These are phyloP conservation scores for Lactarius hatsudake DNA, from an alignment of 768 basidiomycete species.

Conservation along the genomic window DNA sequence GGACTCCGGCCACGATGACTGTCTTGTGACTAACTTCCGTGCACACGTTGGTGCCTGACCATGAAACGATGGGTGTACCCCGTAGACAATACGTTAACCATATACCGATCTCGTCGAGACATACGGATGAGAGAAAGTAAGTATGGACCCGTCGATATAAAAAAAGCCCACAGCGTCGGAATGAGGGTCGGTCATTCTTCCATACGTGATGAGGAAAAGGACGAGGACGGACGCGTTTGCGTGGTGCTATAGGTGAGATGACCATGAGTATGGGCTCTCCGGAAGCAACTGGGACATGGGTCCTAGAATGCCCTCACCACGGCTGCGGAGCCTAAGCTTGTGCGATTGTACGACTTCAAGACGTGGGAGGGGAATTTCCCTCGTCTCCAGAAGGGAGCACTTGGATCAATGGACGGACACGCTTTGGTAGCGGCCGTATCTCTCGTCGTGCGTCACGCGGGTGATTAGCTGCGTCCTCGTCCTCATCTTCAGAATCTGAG, in stretches of 20 bases:
- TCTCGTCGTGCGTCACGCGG: not conserved
- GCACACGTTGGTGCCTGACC: not conserved
- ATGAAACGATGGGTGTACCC: not conserved
- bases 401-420: conserved; percentile 11
- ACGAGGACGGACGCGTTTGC: not conserved
- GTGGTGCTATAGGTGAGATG: too few species aligned
- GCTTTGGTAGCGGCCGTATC: conserved; percentile 8
- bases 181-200: not conserved
- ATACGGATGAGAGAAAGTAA: not conserved
- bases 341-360: not conserved
- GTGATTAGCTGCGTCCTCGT: not conserved
- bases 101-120: too few species aligned
- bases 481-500: conserved; percentile 7
- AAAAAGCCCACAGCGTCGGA: too few species aligned
- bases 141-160: not conserved
- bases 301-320: not conserved
- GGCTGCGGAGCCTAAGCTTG: not conserved
- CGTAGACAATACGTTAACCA: not conserved
- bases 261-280: too few species aligned
- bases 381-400: conserved; percentile 1
- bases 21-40: not conserved
- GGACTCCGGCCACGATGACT: not conserved
- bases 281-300: not conserved
- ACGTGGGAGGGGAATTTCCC: not conserved
- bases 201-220: too few species aligned